Conservation (phyloP, 2,329 filamentous ascomycete genomes). For the Epichloe sp. region DNA sequence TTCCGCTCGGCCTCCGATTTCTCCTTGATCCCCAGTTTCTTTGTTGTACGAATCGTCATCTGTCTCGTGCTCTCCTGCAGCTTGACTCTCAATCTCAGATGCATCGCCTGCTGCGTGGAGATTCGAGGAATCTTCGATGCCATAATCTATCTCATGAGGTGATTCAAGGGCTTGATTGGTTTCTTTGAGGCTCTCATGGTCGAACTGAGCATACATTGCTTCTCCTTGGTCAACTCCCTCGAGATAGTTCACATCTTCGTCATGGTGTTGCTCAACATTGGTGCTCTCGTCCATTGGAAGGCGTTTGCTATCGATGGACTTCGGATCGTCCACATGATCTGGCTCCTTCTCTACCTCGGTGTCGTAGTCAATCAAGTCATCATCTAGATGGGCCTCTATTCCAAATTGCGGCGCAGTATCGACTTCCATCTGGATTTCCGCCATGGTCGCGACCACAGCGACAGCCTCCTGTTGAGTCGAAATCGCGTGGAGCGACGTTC, state of each 20-base stretch:
- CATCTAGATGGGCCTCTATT: constrained; percentile 14
- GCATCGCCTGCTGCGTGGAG: not conserved
- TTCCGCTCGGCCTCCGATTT: constrained; percentile 2
- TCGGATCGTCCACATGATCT: not conserved
- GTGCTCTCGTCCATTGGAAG: not conserved
- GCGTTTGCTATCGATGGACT: not conserved
- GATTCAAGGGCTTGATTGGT: constrained; percentile 1
- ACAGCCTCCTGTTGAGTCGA: not conserved
- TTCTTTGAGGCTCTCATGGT: constrained; percentile 5
- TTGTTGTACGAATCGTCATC: not conserved
- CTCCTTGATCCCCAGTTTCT: not conserved
- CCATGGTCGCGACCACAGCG: constrained; percentile 9
- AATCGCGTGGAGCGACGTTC: not conserved
- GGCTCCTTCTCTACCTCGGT: constrained; percentile 13
- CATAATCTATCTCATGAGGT: constrained; percentile 25
- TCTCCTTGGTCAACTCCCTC: constrained; percentile 1
- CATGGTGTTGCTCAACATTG: constrained; percentile 4
- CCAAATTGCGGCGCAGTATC: constrained; percentile 15
- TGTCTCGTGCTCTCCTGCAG: not conserved
- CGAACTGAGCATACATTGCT: not conserved
- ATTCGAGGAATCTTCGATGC: constrained; percentile 13
- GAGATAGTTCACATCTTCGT: constrained; percentile 7
- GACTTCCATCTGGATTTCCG: constrained; percentile 20
- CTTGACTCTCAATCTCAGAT: not conserved
- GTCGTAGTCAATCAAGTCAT: constrained; percentile 27